Base-by-base conservation (phyloP, 2,329 filamentous ascomycete genomes). In the Acrocalymma vagum region DNA sequence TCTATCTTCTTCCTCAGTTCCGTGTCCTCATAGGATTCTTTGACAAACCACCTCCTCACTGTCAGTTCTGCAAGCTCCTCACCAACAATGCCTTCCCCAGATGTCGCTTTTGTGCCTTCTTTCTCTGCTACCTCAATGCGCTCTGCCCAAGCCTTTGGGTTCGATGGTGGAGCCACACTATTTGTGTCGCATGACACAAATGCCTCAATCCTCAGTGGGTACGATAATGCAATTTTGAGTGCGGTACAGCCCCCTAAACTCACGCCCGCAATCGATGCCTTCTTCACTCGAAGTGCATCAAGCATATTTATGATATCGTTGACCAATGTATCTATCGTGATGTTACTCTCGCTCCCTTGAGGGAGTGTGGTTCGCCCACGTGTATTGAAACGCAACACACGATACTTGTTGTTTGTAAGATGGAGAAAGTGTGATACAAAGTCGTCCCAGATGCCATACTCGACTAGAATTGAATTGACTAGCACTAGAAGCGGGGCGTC, bases 131-230 rank as follows among this genome's bases (percentile, higher is more conserved):
- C 67, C 0, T 73, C 80, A 39, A 90, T 86, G 18, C 90, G 85
- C 28, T 92, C 87, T 39, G 82, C 83, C 90, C 90, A 95, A 0
- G 88, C 87, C 31, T 83, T 80, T 3, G 85, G 86, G 72, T 95
- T 95, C 23, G 84, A 84, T 1, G 84, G 74, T 44, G 87, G 89
- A 0, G 86, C 84, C 5, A 82, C 78, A 6, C 82, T 79, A 67
- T 91, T 93, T 62, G 90, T 95, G 69, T 94, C 89, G 67, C 88
- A 92, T 3, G 85, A 79, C 15, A 93, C 75, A 64, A 91, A 88
- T 6, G 76, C 76, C 2, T 58, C 64, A 10, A 90, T 70, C 28
- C 82, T 77, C 1, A 72, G 49, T 0, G 88, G 85, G 56, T 88
- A 79, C 26, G 77, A 77, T 34, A 95, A 79, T 0, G 87, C 86